Conservation (phyloP, 179 eudicot genomes). For the Amaranthus tricolor region DNA sequence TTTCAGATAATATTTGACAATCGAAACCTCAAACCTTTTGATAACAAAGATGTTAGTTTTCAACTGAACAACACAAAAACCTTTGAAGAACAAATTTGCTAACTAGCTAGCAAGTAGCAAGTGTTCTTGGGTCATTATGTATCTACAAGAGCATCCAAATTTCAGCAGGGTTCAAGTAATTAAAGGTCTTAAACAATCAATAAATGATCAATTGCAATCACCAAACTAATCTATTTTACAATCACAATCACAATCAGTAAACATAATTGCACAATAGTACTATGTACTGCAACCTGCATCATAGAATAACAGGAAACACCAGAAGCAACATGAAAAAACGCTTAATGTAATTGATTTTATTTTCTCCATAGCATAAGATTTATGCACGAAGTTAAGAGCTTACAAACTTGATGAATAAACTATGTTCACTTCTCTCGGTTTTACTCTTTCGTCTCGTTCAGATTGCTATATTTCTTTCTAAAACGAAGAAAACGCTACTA, state of each 20-base stretch:
- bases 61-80: too few relatives aligned
- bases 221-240: neutral
- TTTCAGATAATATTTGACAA: too few relatives aligned
- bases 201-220: neutral
- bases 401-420: neutral
- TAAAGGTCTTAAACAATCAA: neutral
- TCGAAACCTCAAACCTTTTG: too few relatives aligned
- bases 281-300: neutral
- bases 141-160: too few relatives aligned
- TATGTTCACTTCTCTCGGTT: conserved; percentile 13
- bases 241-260: neutral
- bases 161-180: too few relatives aligned
- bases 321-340: too few relatives aligned
- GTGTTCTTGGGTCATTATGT: too few relatives aligned
- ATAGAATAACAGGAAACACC: neutral
- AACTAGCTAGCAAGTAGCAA: too few relatives aligned
- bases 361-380: neutral
- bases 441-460: neutral
- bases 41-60: too few relatives aligned
- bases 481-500: too few relatives aligned
- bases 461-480: too few relatives aligned
- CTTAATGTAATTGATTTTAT: neutral
- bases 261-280: neutral
- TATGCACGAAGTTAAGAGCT: conserved; percentile 12
- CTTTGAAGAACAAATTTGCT: too few relatives aligned